Base-by-base conservation (phyloP, 768 basidiomycete genomes). In the Suillus subaureus region DNA sequence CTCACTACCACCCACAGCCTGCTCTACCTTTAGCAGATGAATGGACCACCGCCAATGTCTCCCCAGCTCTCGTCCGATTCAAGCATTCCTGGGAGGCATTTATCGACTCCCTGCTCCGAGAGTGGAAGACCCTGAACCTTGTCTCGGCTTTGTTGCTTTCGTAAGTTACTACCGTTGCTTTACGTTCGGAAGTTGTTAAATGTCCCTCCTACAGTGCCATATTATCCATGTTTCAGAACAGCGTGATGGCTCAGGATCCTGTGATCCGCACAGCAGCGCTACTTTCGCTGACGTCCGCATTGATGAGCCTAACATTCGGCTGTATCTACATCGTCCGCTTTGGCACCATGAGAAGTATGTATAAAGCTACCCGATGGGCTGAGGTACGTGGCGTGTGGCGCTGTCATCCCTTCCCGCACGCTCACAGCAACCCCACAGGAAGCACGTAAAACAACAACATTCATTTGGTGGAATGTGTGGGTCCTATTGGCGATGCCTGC, bases 51-150 rank as follows among this genome's bases (percentile, higher is more conserved):
- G 51, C 84, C 3, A 75, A 82, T 2, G 88, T 89, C 5, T 85
- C 89, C 0, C 89, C 88, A 6, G 85, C 90, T 6, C 73, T 92
- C 47, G 77, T 86, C 9, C 79, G 88, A 57, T 93, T 93, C 80
- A 84, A 83, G 68, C 68, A 72, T 8, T 83, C 87, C 2, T 93
- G 91, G 91, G 91, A 92, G 74, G 75, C 71, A 0, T 91, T 93
- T 68, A 83, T 92, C 13, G 88, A 90, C 63, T 86, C 88, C 1
- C 78, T 92, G n/a, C 66, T 86, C 67, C 82, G 85, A 33, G 90
- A 92, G 69, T 92, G 89, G 89, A 92, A 92, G 78, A 92, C 90
- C 7, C 71, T 86, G 49, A 92, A 92, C 69, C 80, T 92, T 23
- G 85, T 93, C 23, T 92, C 90, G 15, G 91, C 89, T 8, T 74